Evolutionary conservation across 495 filamentous ascomycete genomes (phyloP).

Genomic region (Daldinia loculata): DNA sequence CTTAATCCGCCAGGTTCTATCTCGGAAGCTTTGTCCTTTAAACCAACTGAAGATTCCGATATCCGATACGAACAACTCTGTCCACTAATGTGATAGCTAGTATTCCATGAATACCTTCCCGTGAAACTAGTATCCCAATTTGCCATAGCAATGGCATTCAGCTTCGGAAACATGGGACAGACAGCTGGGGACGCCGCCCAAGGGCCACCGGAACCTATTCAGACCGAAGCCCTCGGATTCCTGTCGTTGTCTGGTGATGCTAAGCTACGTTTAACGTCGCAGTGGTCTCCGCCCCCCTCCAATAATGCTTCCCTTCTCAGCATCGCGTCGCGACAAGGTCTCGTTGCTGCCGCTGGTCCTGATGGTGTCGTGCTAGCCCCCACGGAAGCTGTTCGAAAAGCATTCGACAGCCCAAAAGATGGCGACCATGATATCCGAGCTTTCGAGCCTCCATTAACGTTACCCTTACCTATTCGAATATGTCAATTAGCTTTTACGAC

Average conservation of each 20-base stretch:
- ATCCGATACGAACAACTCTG: constrained; percentile 12
- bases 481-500: constrained; percentile 91
- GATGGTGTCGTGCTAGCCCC: constrained; percentile 77
- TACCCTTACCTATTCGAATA: constrained; percentile 76
- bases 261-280: constrained; percentile 80
- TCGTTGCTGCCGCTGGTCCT: constrained; percentile 88
- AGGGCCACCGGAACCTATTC: constrained; percentile 65
- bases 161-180: constrained; percentile 54
- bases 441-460: constrained; percentile 76
- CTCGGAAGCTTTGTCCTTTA: neutral
- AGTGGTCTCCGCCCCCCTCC: constrained; percentile 82
- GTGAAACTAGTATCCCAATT: constrained; percentile 15
- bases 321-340: constrained; percentile 79
- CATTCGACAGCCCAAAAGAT: constrained; percentile 67
- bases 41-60: neutral
- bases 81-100: constrained; percentile 11
- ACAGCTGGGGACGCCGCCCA: constrained; percentile 50
- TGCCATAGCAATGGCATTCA: constrained; percentile 70
- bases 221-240: constrained; percentile 84
- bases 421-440: constrained; percentile 70
- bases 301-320: constrained; percentile 85
- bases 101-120: constrained; percentile 23
- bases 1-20: neutral
- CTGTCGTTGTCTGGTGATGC: constrained; percentile 78
- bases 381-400: constrained; percentile 79